Evolutionary conservation across 495 filamentous ascomycete genomes (phyloP).

Genomic region (Penicillium bovifimosum): DNA sequence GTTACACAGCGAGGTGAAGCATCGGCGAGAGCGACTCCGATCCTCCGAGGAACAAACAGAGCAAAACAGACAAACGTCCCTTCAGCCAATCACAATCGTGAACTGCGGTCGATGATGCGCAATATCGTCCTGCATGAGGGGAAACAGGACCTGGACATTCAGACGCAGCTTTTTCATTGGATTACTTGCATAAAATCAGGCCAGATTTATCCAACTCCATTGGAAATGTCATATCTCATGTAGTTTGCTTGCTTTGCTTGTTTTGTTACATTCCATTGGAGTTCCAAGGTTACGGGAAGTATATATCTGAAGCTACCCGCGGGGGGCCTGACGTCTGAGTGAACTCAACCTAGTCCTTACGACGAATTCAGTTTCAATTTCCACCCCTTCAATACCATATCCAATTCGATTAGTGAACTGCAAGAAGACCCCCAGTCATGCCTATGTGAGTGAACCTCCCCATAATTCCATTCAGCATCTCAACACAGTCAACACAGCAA

Average conservation of each 20-base stretch:
- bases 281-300: background rate
- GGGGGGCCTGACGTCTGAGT: no score
- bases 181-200: background rate
- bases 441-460: conserved; percentile 22
- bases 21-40: background rate
- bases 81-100: conserved; percentile 15
- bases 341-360: no score
- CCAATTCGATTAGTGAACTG: no score
- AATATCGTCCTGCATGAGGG: background rate
- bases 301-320: conserved; percentile 9
- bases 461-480: no score
- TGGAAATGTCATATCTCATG: background rate
- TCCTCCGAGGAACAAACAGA: conserved; percentile 27
- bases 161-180: conserved; percentile 1
- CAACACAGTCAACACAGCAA: no score
- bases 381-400: no score
- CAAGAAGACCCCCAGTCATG: conserved; percentile 7
- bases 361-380: no score
- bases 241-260: background rate
- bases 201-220: background rate
- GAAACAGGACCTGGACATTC: conserved; percentile 2
- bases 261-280: no score
- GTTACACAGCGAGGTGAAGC: background rate
- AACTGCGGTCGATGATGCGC: conserved; percentile 20
- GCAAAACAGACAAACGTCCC: conserved; percentile 34